Evolutionary conservation across 371 early-diverging fungal genomes (phyloP), one percentile per base, ranked within the genome.

Genomic region (Saksenaea oblongispora): DNA sequence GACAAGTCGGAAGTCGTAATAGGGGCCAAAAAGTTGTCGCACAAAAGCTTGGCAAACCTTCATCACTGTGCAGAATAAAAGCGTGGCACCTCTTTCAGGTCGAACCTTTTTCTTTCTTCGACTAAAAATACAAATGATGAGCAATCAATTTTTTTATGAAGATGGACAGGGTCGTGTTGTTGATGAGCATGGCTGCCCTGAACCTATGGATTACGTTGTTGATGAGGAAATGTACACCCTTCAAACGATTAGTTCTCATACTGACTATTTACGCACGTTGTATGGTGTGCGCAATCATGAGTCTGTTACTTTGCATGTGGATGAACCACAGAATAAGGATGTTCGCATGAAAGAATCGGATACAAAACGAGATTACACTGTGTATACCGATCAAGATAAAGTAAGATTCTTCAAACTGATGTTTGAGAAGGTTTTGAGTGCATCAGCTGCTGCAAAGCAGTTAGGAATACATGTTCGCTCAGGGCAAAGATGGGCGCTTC

Each of bases 101-200:
- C n/a, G n/a, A n/a, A n/a, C n/a, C n/a, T n/a, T n/a, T n/a, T n/a
- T n/a, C n/a, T n/a, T n/a, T n/a, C n/a, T n/a, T n/a, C n/a, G n/a
- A n/a, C n/a, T n/a, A n/a, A n/a, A n/a, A n/a, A n/a, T n/a, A n/a
- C n/a, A n/a, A n/a, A n/a, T n/a, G n/a, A 22, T 24, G 18, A 62
- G 14, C 58, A 53, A 58, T 59, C 58, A 64, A 31, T 31, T 59
- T 59, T 67, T 67, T 62, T 62, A 70, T 55, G 60, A 65, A 59
- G 62, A 61, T 63, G 53, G 56, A 36, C 61, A 56, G 57, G 64
- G 65, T 26, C 63, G 56, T 47, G 63, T 58, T 63, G 64, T 17
- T 61, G 61, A 64, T 42, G 62, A 62, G 62, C 57, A 57, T 63
- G 58, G 63, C 31, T 2, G 7, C 7, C 31, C 31, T 31, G 31